Evolutionary conservation across 1,284 basidiomycete species (phyloP).

Genomic region (Entoloma clypeatum): DNA sequence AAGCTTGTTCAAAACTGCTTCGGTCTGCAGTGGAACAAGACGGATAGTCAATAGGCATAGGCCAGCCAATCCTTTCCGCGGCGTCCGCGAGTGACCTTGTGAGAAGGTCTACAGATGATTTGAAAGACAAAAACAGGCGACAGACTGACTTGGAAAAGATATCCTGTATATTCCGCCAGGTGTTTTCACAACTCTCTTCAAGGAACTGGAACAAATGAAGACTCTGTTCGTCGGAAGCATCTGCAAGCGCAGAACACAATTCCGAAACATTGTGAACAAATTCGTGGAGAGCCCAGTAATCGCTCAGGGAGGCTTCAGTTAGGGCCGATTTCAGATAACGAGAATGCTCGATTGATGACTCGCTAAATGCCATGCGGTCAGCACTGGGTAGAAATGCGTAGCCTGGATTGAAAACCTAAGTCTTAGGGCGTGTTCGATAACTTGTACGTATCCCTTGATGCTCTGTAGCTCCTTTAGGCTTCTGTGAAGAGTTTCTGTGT

Average conservation of each 20-base stretch:
- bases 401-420: conserved; percentile 55
- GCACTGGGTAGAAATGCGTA: background rate
- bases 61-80: conserved; percentile 80
- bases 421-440: conserved; percentile 67
- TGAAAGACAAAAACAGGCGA: background rate
- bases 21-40: conserved; percentile 47
- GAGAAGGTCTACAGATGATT: conserved; percentile 11
- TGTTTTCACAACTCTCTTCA: conserved; percentile 54
- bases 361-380: conserved; percentile 36
- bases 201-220: conserved; percentile 59
- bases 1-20: conserved; percentile 68
- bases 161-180: conserved; percentile 74
- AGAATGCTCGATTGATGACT: conserved; percentile 51
- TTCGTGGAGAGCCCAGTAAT: conserved; percentile 58
- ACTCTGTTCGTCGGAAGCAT: conserved; percentile 40
- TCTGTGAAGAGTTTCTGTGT: conserved; percentile 70
- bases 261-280: conserved; percentile 50
- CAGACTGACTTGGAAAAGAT: conserved; percentile 56
- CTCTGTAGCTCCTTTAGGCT: conserved; percentile 71
- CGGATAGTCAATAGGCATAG: conserved; percentile 65
- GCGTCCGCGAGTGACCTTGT: conserved; percentile 57
- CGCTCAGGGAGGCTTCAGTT: conserved; percentile 44
- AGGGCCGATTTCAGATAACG: conserved; percentile 32
- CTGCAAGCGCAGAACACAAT: conserved; percentile 44
- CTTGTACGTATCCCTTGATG: conserved; percentile 71